Base-by-base conservation (phyloP, 1,284 basidiomycete species). In the Leccinum solheimii region DNA sequence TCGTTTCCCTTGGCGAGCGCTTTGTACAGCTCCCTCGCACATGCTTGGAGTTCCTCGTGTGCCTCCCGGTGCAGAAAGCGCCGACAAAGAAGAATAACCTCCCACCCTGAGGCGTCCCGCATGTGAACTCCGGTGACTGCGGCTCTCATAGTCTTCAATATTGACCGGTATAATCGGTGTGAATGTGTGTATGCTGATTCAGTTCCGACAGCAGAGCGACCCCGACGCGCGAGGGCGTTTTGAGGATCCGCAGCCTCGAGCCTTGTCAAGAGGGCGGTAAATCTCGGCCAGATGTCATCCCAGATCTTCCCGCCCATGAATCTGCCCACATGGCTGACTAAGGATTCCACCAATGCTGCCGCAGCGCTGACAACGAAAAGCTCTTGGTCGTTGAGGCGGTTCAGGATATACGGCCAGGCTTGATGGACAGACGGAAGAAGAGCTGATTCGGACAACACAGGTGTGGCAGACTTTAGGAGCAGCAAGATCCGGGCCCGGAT, bases 251-350 rank as follows among this genome's bases (percentile, higher is more conserved):
- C 83, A 19, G 72, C 74, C 52, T 86, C 83, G 26, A 95, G 81
- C 27, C 78, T 79, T 3, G 72, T 73, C 48, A 96, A 75, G 60
- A 95, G 79, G 4, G 66, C 70, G 45, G 78, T 78, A 69, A 96
- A 91, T 30, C 83, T 84, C 1, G 95, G 95, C 94, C 95, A 97
- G 16, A 94, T 83, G 66, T 97, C 92, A 65, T 96, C 92, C 83
- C 94, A 89, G 19, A 97, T 83, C 56, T 90, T 81, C 32, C 86
- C 80, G 53, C 83, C 84, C 90, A 97, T 94, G 76, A 93, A 96
- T 57, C 85, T 84, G 14, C 94, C 94, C 21, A 88, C 85, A 66
- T 91, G 80, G 38, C 69, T 76, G 0, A 86, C 83, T 27, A 98
- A 79, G 0, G 83, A 76, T 63, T 91, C 90, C 16, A 97, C 77